Conservation (phyloP, 2,329 filamentous ascomycete species). For the Colletotrichum euphorbiae region DNA sequence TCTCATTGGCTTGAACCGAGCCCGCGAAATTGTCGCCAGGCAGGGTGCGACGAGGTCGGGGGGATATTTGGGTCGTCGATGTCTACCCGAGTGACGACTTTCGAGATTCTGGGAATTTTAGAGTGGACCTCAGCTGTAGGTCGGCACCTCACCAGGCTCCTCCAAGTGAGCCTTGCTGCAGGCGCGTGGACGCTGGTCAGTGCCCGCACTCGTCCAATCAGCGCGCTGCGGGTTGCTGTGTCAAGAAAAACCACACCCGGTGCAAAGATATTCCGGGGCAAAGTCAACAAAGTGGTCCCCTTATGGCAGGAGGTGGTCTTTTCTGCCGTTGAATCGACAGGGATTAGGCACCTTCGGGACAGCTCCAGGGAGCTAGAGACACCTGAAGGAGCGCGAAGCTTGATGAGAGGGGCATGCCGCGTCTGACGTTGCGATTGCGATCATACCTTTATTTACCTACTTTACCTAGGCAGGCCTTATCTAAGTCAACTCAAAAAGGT, state of each 20-base stretch:
- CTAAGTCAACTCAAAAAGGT: too few species aligned
- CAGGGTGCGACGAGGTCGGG: constrained; percentile 20
- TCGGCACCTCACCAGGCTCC: background rate
- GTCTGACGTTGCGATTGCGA: constrained; percentile 1
- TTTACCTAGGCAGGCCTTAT: too few species aligned
- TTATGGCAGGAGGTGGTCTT: constrained; percentile 16
- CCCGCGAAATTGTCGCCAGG: constrained; percentile 37
- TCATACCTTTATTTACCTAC: too few species aligned
- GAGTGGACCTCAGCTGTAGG: constrained; percentile 32
- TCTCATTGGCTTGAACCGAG: constrained; percentile 32
- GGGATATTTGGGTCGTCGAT: constrained; percentile 14
- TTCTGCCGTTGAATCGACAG: constrained; percentile 13
- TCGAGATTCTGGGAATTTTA: constrained; percentile 40
- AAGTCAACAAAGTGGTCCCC: constrained; percentile 21
- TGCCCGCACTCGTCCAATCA: too few species aligned
- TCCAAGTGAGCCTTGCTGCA: constrained; percentile 8
- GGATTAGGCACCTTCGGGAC: background rate
- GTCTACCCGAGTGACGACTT: constrained; percentile 25
- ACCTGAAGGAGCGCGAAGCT: constrained; percentile 14
- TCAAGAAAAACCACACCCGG: background rate
- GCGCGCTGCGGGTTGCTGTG: constrained; percentile 18
- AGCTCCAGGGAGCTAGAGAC: constrained; percentile 12
- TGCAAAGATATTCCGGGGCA: constrained; percentile 23
- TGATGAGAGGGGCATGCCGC: background rate
- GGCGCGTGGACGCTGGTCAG: constrained; percentile 5